Base-by-base conservation (phyloP, 805 yeast genomes). In the Myxozyma mucilagina region DNA sequence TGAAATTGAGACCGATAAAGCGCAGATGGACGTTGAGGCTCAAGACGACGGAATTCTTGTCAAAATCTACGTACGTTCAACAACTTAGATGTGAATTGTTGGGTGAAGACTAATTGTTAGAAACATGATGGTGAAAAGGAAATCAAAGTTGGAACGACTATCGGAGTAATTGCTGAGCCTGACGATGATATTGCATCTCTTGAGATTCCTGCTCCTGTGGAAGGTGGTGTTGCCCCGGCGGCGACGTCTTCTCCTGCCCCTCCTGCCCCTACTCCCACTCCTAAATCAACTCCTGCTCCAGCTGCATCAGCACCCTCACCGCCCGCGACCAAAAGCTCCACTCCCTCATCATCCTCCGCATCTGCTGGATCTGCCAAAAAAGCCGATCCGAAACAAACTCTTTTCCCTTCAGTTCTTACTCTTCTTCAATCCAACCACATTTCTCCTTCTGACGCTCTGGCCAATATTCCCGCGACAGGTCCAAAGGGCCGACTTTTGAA, bases 1-100 rank as follows among this genome's bases (percentile, higher is more conserved):
- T 60, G 98, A 93, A 78, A 87, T 93, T 67, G 99, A 93, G 80
- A 93, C 99, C 68, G 99, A 92, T 76, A 92, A 92, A 80, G 97
- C 98, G 57, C 86, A 91, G 64, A 93, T 92, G 97, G 98, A 93
- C 79, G 93, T 92, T 70, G 98, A 92, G 79, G 93, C 97, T 3
- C 90, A 82, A 67, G 99, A 93, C 69, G 98, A 94, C 70, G 99
- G 98, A 57, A 77, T 86, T 34, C 60, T 94, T 73, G 96, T 91
- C 71, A 90, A 90, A 75, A 87, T 94, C 59, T 66, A 83, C 51
- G 68, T 71, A 20, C 18, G 69, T 82, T 55, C 72, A 69, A n/a
- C 8, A 48, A 14, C 34, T 31, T 5, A 13, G 2, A 24, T 24
- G 20, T 2, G 10, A 32, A 20, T 31, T 47, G 7, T 18, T 47